Base-by-base conservation (phyloP, 2,329 filamentous ascomycete genomes). In the Aureobasidium leucospermi region DNA sequence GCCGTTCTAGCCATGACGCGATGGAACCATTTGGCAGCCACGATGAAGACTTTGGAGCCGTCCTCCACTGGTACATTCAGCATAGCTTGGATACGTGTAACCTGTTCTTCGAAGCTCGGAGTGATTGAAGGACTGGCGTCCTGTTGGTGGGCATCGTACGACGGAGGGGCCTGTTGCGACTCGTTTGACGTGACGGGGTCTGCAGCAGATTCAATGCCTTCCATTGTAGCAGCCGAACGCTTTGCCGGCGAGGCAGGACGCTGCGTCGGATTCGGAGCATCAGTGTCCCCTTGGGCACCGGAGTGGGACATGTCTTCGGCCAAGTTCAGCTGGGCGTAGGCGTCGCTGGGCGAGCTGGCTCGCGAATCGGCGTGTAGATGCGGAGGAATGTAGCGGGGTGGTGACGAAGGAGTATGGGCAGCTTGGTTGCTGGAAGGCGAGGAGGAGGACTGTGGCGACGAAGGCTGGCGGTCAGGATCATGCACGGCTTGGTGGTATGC, bases 1-100 rank as follows among this genome's bases (percentile, higher is more conserved):
- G 81, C 79, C 51, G 82, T 83, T 59, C 89, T 79, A 28, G 87
- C 81, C 61, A 87, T 77, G 2, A 94, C 89, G 61, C 84, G 83
- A 60, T 82, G 79, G 36, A 96, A 79, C 94, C 94, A 97, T 61
- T 80, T 79, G 53, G 81, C 82, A 1, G 92, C 95, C 4, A 97
- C 83, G 19, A 96, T 74, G 67, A 86, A 96, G 13, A 87, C 89
- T 58, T 84, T 81, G 61, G 89, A 83, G n/a, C 86, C 86, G 63
- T 92, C 88, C 61, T 83, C 74, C n/a, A 85, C 71, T 7, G 82
- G 79, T 66, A 69, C 71, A 65, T 80, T 74, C 29, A 82, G 71
- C 29, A 92, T 74, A 34, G 79, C 79, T 66, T 83, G 81, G 53
- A 96, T 89, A 39, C 84, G 84, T 60, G 81, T 82, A 61, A 96